Evolutionary conservation across 441 rosid species (phyloP).

Genomic region (Capsella rubella): DNA sequence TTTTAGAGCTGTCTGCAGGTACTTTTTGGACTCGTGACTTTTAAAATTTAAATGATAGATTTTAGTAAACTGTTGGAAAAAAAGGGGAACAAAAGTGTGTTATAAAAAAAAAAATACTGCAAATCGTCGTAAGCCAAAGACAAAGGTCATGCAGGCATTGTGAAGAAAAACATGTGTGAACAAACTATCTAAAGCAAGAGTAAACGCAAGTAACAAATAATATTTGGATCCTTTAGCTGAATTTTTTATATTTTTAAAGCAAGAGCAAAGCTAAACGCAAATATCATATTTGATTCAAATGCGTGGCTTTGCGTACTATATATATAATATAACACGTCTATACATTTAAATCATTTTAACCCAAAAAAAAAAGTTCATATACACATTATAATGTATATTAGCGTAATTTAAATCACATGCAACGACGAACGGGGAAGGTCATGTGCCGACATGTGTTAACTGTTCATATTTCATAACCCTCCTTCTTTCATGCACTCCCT

Average conservation of each 20-base stretch:
- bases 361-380: background rate
- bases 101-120: background rate
- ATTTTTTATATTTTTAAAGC: background rate
- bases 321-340: too few relatives aligned
- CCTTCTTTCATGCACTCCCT: conserved; percentile 39
- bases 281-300: background rate
- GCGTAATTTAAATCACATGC: conserved; percentile 36
- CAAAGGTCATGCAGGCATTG: background rate
- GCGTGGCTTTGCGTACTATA: too few relatives aligned
- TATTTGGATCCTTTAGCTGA: background rate
- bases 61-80: background rate
- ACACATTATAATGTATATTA: too few relatives aligned
- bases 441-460: conserved; percentile 46
- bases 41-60: background rate
- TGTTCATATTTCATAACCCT: conserved; percentile 36
- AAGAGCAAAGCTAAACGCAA: background rate
- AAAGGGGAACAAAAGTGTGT: background rate
- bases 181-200: background rate
- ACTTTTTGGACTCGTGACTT: conserved; percentile 5
- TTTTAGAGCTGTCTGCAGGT: conserved; percentile 25
- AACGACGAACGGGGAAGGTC: conserved; percentile 31
- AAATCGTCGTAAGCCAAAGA: conserved; percentile 4
- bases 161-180: background rate
- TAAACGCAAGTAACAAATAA: too few relatives aligned
- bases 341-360: too few relatives aligned